phyloP scores from a whole-genome alignment of 2,329 filamentous ascomycete species.

The Monascus ruber region DNA sequence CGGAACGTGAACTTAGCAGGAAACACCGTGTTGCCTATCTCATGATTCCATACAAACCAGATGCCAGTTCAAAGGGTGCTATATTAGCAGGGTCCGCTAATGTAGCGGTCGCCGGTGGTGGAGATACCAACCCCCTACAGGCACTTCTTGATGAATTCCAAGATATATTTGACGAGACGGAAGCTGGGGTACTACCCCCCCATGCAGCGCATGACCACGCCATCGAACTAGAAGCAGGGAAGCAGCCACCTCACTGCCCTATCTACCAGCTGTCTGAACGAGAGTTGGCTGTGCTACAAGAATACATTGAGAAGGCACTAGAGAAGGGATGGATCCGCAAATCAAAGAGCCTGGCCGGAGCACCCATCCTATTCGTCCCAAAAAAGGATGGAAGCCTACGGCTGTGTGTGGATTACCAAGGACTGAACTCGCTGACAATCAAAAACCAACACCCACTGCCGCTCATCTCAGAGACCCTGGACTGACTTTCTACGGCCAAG shows the following conservation, averaged over 20 bases:
- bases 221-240: neutral
- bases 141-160: no score
- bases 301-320: neutral
- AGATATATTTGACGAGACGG: no score
- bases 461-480: constrained; percentile 1
- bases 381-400: neutral
- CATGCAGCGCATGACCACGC: neutral
- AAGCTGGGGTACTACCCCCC: no score
- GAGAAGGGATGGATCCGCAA: neutral
- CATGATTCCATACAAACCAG: no score
- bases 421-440: neutral
- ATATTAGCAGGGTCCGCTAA: no score
- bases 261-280: neutral
- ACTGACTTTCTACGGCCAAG: neutral
- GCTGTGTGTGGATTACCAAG: neutral
- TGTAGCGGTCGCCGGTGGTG: no score
- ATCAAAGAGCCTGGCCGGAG: neutral
- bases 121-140: no score
- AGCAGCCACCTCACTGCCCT: neutral
- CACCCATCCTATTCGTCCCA: neutral
- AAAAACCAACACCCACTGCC: neutral
- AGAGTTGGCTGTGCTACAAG: neutral
- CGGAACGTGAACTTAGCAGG: no score
- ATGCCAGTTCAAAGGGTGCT: no score
- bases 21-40: no score